These are phyloP conservation scores for Populus pruinosa DNA, from an alignment of 345 rosid species.

Conservation along the genomic window DNA sequence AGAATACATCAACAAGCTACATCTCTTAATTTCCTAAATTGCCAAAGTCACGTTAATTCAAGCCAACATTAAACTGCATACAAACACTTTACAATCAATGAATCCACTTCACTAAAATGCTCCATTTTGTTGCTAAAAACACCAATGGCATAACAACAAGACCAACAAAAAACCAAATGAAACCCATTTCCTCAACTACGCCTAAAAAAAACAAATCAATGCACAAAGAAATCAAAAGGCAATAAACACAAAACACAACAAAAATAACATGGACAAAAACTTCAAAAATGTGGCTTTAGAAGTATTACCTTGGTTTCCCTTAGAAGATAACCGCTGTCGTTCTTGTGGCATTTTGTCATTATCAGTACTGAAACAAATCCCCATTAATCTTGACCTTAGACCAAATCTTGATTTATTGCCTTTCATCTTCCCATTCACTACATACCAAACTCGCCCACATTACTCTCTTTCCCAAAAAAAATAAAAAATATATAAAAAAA, in stretches of 20 bases:
- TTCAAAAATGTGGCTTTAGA: neutral
- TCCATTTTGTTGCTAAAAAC: neutral
- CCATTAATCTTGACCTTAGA: slow-evolving; percentile 35
- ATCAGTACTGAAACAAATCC: slow-evolving; percentile 44
- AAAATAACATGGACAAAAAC: neutral
- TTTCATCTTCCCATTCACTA: slow-evolving; percentile 14
- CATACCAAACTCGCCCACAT: neutral
- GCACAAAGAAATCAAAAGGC: neutral
- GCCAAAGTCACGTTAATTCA: neutral
- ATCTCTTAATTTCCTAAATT: neutral
- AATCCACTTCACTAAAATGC: neutral
- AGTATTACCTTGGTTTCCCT: slow-evolving; percentile 1
- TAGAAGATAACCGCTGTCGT: slow-evolving; percentile 2
- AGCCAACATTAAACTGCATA: neutral
- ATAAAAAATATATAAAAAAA: fast-evolving
- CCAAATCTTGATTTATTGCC: slow-evolving; percentile 4
- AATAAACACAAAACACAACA: neutral
- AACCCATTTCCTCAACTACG: neutral
- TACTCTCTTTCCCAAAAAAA: neutral
- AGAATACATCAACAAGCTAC: neutral
- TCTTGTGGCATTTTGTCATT: slow-evolving; percentile 4
- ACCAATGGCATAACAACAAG: neutral
- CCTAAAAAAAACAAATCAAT: neutral
- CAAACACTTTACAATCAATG: neutral
- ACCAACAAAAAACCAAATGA: neutral